A percentile compares a stretch with the other conserved stretches of the same genome.
phyloP scores from a whole-genome alignment of 2,329 filamentous ascomycete species.

The Penicillium hesseltinei region DNA sequence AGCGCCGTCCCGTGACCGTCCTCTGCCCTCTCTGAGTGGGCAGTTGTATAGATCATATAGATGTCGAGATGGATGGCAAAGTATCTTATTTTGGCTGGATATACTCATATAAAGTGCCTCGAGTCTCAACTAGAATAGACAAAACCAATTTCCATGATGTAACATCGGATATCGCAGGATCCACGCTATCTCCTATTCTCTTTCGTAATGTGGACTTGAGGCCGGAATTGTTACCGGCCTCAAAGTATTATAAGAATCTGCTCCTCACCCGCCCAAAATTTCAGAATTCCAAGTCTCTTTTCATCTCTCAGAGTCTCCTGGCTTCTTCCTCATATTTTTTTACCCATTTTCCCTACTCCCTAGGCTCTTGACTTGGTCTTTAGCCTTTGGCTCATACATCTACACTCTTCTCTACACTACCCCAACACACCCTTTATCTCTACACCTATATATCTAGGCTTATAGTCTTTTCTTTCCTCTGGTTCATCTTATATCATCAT shows the following conservation, averaged over 20 bases:
- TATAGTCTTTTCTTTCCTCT: not conserved
- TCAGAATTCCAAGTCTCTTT: constrained; percentile 18
- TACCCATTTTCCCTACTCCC: constrained; percentile 11
- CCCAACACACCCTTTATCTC: not conserved
- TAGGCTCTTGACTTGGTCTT: constrained; percentile 19
- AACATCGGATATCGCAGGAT: constrained; percentile 20
- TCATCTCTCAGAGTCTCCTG: constrained; percentile 12
- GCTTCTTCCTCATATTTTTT: constrained; percentile 16
- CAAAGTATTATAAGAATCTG: constrained; percentile 44
- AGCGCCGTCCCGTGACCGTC: constrained; percentile 30
- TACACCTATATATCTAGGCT: not conserved
- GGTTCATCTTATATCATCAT: constrained; percentile 27
- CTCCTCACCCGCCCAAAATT: constrained; percentile 31
- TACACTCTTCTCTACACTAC: not conserved
- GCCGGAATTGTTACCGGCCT: constrained; percentile 50
- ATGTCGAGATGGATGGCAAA: constrained; percentile 12
- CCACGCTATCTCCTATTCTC: constrained; percentile 29
- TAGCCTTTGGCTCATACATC: constrained; percentile 4
- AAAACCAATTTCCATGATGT: constrained; percentile 8
- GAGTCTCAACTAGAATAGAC: not conserved
- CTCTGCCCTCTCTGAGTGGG: constrained; percentile 28
- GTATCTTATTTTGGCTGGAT: constrained; percentile 2
- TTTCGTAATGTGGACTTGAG: constrained; percentile 42
- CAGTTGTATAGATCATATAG: constrained; percentile 29
- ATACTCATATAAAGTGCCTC: not conserved